These are phyloP conservation scores for Mallotus repandus DNA, from an alignment of 441 rosid genomes.

Conservation along the genomic window DNA sequence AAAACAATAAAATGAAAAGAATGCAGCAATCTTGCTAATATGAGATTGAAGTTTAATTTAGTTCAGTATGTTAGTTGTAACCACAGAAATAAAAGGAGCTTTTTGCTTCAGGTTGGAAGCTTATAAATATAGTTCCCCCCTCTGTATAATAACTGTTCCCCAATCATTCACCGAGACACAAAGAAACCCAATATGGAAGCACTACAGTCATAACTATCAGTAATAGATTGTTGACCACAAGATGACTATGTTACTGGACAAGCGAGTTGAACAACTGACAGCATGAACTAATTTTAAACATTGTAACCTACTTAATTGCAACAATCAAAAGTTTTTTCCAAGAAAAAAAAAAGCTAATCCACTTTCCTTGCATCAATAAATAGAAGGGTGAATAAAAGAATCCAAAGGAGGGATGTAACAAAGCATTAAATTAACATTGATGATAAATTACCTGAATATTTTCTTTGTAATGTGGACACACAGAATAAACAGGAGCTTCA, in stretches of 20 bases:
- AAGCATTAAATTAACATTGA: constrained; percentile 10
- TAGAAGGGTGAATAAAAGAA: neutral
- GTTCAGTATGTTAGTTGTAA: neutral
- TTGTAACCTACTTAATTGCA: neutral
- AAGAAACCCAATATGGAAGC: neutral
- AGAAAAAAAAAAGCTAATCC: neutral
- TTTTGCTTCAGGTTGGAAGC: neutral
- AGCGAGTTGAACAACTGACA: neutral
- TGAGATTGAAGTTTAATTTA: neutral
- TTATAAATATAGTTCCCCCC: neutral
- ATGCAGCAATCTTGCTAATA: neutral
- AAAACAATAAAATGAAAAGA: neutral
- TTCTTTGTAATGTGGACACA: constrained; percentile 80
- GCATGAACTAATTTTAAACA: neutral
- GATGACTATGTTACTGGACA: neutral
- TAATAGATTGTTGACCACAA: neutral
- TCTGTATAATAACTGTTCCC: neutral
- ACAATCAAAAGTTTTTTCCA: neutral
- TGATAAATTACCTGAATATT: constrained; percentile 58
- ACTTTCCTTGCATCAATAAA: neutral
- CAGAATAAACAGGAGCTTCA: constrained; percentile 74
- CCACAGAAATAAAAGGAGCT: neutral
- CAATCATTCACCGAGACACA: constrained; percentile 5
- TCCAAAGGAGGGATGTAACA: neutral
- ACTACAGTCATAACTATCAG: neutral